Evolutionary conservation across 768 basidiomycete genomes (phyloP).

Genomic region (Rhodotorula paludigena): DNA sequence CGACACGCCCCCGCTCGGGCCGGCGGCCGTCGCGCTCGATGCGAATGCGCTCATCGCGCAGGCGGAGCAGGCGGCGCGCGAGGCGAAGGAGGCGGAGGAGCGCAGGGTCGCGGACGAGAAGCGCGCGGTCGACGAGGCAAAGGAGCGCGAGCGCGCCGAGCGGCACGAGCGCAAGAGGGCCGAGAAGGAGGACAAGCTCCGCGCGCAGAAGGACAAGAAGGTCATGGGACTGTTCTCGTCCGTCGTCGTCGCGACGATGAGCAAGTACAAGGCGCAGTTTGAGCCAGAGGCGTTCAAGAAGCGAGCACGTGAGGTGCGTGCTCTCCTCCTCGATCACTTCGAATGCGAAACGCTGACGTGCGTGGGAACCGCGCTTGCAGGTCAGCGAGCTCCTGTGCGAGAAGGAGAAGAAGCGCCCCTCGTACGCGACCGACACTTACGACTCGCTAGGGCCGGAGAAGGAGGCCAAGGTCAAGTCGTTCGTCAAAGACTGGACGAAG

Average conservation of each 20-base stretch:
- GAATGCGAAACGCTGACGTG: not conserved
- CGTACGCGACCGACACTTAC: constrained; percentile 67
- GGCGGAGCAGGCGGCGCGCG: constrained; percentile 44
- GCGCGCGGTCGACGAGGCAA: constrained; percentile 8
- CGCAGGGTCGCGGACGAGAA: constrained; percentile 38
- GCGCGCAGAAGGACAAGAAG: constrained; percentile 60
- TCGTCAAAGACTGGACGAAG: constrained; percentile 80
- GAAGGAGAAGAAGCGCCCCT: constrained; percentile 87
- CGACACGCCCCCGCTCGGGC: not conserved
- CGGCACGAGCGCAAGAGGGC: constrained; percentile 54
- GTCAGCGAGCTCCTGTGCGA: constrained; percentile 79
- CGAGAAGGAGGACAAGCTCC: constrained; percentile 39
- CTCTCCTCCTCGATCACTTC: no score
- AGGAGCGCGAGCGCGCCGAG: constrained; percentile 31
- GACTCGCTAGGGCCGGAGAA: constrained; percentile 82
- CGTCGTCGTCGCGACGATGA: constrained; percentile 88
- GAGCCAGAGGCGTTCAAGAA: constrained; percentile 80
- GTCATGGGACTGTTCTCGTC: constrained; percentile 75
- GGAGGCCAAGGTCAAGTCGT: constrained; percentile 80
- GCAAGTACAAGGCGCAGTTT: constrained; percentile 71
- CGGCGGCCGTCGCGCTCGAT: constrained; percentile 17
- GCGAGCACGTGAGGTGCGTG: constrained; percentile 81
- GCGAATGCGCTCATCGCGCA: constrained; percentile 48
- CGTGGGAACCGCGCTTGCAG: constrained; percentile 52
- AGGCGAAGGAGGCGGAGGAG: constrained; percentile 26